Percentiles rank a stretch among this genome's conserved stretches.
phyloP scores from a whole-genome alignment of 192 early-diverging fungal genomes.

The Entomortierella beljakovae region DNA sequence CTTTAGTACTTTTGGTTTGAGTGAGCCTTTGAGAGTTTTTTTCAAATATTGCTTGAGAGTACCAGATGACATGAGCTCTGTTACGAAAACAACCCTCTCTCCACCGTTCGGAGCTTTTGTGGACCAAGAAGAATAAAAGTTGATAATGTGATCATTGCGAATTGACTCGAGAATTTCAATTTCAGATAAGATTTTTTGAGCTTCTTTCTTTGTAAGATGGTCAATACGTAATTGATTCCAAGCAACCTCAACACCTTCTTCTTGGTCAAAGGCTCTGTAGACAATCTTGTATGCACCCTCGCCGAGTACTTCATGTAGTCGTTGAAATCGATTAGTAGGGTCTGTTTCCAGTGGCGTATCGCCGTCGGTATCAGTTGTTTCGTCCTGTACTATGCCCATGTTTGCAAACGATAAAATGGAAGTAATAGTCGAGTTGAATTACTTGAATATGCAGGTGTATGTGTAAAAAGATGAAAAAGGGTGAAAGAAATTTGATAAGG shows the following conservation, averaged over 20 bases:
- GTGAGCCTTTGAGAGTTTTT: constrained; percentile 72
- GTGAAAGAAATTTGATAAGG: neutral
- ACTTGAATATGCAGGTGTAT: neutral
- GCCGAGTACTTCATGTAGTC: constrained; percentile 69
- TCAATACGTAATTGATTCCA: constrained; percentile 85
- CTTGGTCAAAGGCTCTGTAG: constrained; percentile 84
- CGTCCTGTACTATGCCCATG: constrained; percentile 32
- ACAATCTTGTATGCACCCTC: constrained; percentile 89
- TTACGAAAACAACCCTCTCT: constrained; percentile 85
- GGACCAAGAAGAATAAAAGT: constrained; percentile 77
- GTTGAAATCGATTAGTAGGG: constrained; percentile 74
- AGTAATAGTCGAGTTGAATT: neutral
- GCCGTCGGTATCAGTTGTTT: constrained; percentile 51
- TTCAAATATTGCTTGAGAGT: constrained; percentile 83
- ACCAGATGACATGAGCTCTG: constrained; percentile 91
- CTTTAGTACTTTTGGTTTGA: constrained; percentile 80
- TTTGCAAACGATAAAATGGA: neutral
- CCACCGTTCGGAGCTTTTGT: constrained; percentile 63
- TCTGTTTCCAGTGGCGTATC: constrained; percentile 61
- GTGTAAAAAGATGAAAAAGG: neutral
- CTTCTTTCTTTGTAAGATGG: constrained; percentile 49
- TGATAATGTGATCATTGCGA: constrained; percentile 87
- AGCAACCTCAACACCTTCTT: constrained; percentile 90
- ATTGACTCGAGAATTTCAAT: constrained; percentile 80
- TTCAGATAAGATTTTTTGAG: constrained; percentile 57